These are phyloP conservation scores for Blastomyces emzantsi DNA, from an alignment of 2,329 filamentous ascomycete genomes.

Conservation along the genomic window DNA sequence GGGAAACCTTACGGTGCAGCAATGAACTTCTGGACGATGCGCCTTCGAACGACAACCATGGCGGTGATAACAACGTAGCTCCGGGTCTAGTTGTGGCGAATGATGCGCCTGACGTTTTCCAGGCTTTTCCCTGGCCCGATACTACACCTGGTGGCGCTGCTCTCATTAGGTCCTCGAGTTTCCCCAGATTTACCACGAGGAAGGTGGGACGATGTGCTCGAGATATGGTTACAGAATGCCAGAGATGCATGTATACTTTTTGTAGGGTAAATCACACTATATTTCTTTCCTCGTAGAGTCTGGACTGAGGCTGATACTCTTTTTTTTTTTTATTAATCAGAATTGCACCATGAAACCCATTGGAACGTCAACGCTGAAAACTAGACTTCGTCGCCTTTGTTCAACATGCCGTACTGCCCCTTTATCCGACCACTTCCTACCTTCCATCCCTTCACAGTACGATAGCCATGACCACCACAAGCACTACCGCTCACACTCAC, in stretches of 20 bases:
- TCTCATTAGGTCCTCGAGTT: too few relatives aligned
- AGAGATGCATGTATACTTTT: constrained; percentile 64
- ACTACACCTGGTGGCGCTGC: constrained; percentile 13
- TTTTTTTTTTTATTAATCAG: constrained; percentile 48
- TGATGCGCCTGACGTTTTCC: constrained; percentile 12
- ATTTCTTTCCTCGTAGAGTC: background rate
- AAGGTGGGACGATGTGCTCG: constrained; percentile 73
- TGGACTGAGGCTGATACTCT: background rate
- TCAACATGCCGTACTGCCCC: constrained; percentile 64
- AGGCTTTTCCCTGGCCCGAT: background rate
- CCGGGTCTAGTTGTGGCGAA: constrained; percentile 26
- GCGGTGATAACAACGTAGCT: constrained; percentile 25
- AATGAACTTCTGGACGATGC: constrained; percentile 50
- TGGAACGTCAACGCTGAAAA: constrained; percentile 54
- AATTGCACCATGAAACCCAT: constrained; percentile 87
- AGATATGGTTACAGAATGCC: constrained; percentile 77
- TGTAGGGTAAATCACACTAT: constrained; percentile 58
- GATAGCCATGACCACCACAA: background rate
- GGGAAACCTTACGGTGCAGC: constrained; percentile 67
- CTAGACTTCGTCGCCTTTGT: constrained; percentile 75
- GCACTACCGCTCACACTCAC: constrained; percentile 8
- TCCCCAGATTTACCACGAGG: constrained; percentile 44
- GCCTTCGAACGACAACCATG: constrained; percentile 34
- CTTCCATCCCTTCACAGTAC: constrained; percentile 20
- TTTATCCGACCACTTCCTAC: constrained; percentile 36